Percentiles rank a stretch among this genome's conserved stretches.
Evolutionary conservation across 352 stramenopile species (phyloP).

Genomic region (Aphanomyces invadans): DNA sequence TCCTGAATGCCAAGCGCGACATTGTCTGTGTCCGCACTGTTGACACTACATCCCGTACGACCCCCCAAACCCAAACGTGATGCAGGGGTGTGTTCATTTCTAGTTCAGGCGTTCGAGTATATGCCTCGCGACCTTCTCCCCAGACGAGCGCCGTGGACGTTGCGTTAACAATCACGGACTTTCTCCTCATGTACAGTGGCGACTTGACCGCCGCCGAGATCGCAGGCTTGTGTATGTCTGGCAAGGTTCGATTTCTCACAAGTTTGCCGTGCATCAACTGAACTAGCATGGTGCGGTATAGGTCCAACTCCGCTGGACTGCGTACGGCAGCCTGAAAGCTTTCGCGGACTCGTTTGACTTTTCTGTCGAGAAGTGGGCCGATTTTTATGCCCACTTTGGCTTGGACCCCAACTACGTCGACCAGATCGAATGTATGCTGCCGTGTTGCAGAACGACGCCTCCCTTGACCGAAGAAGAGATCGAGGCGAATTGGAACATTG

Average conservation of each 20-base stretch:
- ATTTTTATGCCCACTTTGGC: constrained; percentile 50
- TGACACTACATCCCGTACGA: constrained; percentile 58
- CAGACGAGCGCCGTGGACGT: constrained; percentile 56
- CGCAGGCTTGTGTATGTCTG: constrained; percentile 76
- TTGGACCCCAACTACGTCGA: constrained; percentile 25
- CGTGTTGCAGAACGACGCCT: constrained; percentile 47
- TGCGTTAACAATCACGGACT: constrained; percentile 66
- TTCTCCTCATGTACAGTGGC: constrained; percentile 83
- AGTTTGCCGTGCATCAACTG: too few species aligned
- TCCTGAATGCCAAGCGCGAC: constrained; percentile 37
- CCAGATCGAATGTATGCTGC: constrained; percentile 39
- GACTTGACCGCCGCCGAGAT: constrained; percentile 69
- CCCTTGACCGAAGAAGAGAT: constrained; percentile 58
- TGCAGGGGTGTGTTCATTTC: not conserved
- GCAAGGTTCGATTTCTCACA: constrained; percentile 44
- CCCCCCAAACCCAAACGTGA: too few species aligned
- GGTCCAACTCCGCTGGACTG: constrained; percentile 55
- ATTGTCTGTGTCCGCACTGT: constrained; percentile 68
- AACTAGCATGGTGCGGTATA: too few species aligned
- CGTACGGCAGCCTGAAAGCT: constrained; percentile 71
- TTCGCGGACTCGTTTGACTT: constrained; percentile 85
- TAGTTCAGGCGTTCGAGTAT: constrained; percentile 42
- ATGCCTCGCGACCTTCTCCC: constrained; percentile 45
- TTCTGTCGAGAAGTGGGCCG: constrained; percentile 69
- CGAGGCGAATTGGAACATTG: constrained; percentile 73